Conservation (phyloP, 495 filamentous ascomycete species). For the Aspergillus cavernicola region DNA sequence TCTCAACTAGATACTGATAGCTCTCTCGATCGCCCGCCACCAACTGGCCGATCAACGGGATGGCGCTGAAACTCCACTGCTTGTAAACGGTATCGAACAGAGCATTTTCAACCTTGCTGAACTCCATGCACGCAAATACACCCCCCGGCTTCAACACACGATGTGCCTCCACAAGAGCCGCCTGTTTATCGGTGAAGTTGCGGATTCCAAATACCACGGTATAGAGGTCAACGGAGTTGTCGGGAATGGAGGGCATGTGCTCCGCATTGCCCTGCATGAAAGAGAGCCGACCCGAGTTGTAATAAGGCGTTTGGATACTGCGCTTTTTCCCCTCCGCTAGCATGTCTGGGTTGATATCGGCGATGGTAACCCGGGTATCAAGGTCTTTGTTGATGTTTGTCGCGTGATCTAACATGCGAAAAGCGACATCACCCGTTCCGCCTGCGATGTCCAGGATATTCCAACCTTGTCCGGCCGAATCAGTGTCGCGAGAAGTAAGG, state of each 20-base stretch:
- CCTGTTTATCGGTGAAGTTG: slow-evolving; percentile 87
- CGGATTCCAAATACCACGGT: slow-evolving; percentile 97
- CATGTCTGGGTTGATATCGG: slow-evolving; percentile 96
- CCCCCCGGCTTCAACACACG: slow-evolving; percentile 91
- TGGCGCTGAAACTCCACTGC: slow-evolving; percentile 91
- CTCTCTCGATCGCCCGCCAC: slow-evolving; percentile 92
- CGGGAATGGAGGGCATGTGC: slow-evolving; percentile 59
- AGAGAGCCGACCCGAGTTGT: slow-evolving; percentile 53
- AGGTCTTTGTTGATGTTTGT: slow-evolving; percentile 77
- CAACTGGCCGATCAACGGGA: slow-evolving; percentile 91
- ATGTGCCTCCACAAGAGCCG: slow-evolving; percentile 74
- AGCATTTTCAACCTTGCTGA: slow-evolving; percentile 71
- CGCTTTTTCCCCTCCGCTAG: slow-evolving; percentile 81
- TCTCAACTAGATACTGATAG: slow-evolving; percentile 98
- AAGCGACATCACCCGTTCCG: slow-evolving; percentile 96
- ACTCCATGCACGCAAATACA: slow-evolving; percentile 96
- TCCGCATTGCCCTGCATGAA: slow-evolving; percentile 95
- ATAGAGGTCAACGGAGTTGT: slow-evolving; percentile 76
- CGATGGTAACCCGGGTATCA: slow-evolving; percentile 75
- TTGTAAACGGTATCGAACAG: slow-evolving; percentile 87
- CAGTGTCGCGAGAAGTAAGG: slow-evolving; percentile 45
- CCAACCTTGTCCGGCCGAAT: slow-evolving; percentile 45
- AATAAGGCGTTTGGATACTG: slow-evolving; percentile 56
- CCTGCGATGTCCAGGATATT: slow-evolving; percentile 96
- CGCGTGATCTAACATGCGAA: slow-evolving; percentile 90